phyloP scores from a whole-genome alignment of 1,139 yeast genomes.

The Nakaseomyces delphensis region DNA sequence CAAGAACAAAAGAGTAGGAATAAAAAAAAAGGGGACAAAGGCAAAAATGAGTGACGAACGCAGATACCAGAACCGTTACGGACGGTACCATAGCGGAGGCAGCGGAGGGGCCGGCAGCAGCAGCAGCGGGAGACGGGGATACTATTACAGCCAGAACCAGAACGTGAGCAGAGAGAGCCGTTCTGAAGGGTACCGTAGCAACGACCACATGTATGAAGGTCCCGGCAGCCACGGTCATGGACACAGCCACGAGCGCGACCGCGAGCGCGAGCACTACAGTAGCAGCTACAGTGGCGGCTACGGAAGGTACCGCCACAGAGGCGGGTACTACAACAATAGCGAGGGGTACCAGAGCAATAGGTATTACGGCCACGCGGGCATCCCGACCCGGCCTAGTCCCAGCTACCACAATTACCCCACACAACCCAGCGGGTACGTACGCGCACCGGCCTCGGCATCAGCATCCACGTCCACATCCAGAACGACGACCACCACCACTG shows the following conservation, averaged over 20 bases:
- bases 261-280: neutral
- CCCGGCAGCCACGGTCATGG: too few species aligned
- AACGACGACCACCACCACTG: too few species aligned
- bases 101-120: neutral
- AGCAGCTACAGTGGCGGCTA: neutral
- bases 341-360: neutral
- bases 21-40: neutral
- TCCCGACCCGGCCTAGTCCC: neutral
- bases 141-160: neutral
- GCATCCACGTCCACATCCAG: too few species aligned
- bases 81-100: constrained; percentile 1
- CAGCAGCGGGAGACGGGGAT: constrained; percentile 1
- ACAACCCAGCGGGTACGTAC: neutral
- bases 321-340: neutral
- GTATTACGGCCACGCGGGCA: neutral
- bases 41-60: constrained; percentile 3
- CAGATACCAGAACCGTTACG: constrained; percentile 4
- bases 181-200: constrained; percentile 1
- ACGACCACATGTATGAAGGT: neutral
- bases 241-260: too few species aligned
- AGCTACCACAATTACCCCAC: constrained; percentile 1
- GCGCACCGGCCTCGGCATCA: neutral
- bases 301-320: neutral
- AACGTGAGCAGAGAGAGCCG: constrained; percentile 1
- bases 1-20: neutral